Conservation (phyloP, 352 stramenopile genomes). For the Phytophthora cryptogea region DNA sequence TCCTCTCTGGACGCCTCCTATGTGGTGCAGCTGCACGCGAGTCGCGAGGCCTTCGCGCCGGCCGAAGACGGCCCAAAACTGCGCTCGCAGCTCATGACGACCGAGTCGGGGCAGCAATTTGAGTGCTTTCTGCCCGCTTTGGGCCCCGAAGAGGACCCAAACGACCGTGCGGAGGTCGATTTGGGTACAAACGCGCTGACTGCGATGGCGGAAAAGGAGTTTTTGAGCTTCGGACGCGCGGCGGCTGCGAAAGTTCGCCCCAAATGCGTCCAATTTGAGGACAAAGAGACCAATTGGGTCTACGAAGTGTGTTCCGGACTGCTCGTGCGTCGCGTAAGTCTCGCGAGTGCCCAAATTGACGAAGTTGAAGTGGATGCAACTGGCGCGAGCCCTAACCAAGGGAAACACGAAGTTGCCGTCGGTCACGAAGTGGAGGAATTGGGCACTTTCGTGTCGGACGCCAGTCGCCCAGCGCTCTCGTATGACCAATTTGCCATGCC, state of each 20-base stretch:
- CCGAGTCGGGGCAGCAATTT: constrained; percentile 64
- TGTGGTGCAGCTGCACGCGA: constrained; percentile 71
- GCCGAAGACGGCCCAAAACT: constrained; percentile 22
- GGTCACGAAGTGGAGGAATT: constrained; percentile 46
- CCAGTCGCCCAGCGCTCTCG: constrained; percentile 23
- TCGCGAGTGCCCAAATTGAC: constrained; percentile 12
- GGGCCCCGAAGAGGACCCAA: not conserved
- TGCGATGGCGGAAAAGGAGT: constrained; percentile 19
- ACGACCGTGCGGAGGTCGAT: not conserved
- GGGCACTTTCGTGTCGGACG: constrained; percentile 43
- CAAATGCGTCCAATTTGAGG: constrained; percentile 68
- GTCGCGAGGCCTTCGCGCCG: constrained; percentile 39
- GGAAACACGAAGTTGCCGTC: constrained; percentile 4
- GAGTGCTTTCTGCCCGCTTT: constrained; percentile 73
- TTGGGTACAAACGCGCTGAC: not conserved
- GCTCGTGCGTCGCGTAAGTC: constrained; percentile 56
- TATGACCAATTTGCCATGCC: constrained; percentile 57
- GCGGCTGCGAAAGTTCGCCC: constrained; percentile 60
- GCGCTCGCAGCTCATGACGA: constrained; percentile 66
- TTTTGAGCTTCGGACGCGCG: constrained; percentile 57
- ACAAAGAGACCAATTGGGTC: constrained; percentile 51
- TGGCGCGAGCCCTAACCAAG: not conserved
- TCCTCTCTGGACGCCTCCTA: constrained; percentile 51
- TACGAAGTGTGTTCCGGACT: constrained; percentile 72
- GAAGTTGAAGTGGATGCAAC: constrained; percentile 30